Conservation (phyloP, 2,329 filamentous ascomycete species). For the Colletotrichum cuscutae region DNA sequence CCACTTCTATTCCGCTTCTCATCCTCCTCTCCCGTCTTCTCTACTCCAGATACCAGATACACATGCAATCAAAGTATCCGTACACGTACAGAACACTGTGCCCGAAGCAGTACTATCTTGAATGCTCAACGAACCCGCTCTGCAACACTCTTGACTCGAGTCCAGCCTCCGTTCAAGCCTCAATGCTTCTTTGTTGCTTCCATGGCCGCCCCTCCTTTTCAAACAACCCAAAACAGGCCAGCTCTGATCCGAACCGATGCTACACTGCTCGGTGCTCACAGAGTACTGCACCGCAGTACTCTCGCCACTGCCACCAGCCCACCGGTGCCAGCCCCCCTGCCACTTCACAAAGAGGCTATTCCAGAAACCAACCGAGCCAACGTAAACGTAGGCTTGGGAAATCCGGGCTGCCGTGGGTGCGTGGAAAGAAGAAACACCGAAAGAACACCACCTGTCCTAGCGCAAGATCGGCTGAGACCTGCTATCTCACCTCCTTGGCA, state of each 20-base stretch:
- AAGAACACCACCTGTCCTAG: conserved; percentile 34
- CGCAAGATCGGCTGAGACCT: conserved; percentile 42
- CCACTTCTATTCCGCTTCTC: not conserved
- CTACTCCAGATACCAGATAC: too few relatives aligned
- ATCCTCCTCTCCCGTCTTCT: not conserved
- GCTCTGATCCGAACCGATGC: not conserved
- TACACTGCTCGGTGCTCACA: not conserved
- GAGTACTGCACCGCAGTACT: too few relatives aligned
- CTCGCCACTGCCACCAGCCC: not conserved
- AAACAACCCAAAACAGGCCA: conserved; percentile 20
- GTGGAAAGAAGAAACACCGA: not conserved
- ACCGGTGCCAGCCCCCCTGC: not conserved
- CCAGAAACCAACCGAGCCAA: not conserved
- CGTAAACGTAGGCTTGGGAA: not conserved
- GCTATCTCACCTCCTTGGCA: conserved; percentile 34
- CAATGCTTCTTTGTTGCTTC: conserved; percentile 25
- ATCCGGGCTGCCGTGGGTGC: not conserved
- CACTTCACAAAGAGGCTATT: not conserved
- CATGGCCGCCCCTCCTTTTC: not conserved
- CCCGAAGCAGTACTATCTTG: not conserved
- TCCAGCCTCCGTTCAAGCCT: not conserved
- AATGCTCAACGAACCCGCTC: not conserved
- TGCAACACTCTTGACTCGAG: not conserved
- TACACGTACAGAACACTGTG: too few relatives aligned
- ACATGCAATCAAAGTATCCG: too few relatives aligned